A percentile compares a stretch with the other conserved stretches of the same genome.
Conservation (phyloP, 2,329 filamentous ascomycete genomes). For the Ophiocordyceps unilateralis region DNA sequence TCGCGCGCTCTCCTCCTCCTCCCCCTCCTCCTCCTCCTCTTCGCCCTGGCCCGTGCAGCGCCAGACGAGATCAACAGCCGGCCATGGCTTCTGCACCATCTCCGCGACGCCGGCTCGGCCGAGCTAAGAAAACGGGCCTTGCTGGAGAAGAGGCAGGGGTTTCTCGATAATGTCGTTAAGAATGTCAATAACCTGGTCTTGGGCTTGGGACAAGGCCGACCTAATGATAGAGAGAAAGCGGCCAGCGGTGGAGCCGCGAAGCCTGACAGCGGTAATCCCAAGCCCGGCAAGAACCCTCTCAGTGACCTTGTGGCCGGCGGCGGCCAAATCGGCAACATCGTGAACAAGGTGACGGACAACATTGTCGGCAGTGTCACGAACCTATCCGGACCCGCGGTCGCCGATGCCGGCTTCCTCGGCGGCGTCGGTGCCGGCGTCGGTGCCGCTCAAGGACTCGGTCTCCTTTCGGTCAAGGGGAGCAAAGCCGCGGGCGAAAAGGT, state of each 20-base stretch:
- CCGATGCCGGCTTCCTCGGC: constrained; percentile 8
- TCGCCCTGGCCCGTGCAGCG: background rate
- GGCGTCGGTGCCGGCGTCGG: constrained; percentile 10
- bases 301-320: no score
- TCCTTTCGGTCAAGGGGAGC: constrained; percentile 4
- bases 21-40: background rate
- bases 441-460: constrained; percentile 8
- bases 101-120: background rate
- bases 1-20: background rate
- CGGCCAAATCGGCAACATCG: constrained; percentile 1
- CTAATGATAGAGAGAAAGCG: background rate
- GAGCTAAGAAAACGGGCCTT: background rate
- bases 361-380: constrained; percentile 1
- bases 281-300: background rate
- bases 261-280: no score
- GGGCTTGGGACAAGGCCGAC: background rate
- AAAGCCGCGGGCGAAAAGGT: constrained; percentile 6
- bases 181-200: background rate
- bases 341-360: constrained; percentile 1
- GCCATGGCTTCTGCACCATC: no score
- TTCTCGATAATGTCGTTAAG: background rate
- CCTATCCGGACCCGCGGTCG: constrained; percentile 1
- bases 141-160: background rate
- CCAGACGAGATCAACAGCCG: background rate
- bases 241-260: no score